phyloP scores from a whole-genome alignment of 306 rosid genomes.

The Cucumis melo region DNA sequence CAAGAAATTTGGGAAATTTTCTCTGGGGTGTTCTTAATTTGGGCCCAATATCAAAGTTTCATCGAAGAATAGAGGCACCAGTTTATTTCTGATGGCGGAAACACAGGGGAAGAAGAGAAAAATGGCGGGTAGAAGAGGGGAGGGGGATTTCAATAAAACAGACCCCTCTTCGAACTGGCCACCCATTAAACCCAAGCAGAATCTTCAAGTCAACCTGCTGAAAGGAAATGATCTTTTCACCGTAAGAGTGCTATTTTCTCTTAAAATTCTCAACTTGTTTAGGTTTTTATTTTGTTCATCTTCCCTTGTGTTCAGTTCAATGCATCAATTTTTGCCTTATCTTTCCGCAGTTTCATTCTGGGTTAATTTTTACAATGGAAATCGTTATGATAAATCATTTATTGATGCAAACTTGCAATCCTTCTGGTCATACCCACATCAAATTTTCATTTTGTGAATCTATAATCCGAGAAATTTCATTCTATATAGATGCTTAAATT shows the following conservation, averaged over 20 bases:
- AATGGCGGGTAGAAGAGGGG: slow-evolving; percentile 51
- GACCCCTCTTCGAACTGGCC: slow-evolving; percentile 46
- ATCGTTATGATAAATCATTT: not conserved
- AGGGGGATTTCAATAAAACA: slow-evolving; percentile 14
- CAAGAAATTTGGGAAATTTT: not conserved
- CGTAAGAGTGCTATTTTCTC: slow-evolving; percentile 26
- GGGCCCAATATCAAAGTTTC: not conserved
- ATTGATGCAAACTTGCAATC: not conserved
- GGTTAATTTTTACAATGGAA: not conserved
- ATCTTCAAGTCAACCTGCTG: slow-evolving; percentile 39
- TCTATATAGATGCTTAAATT: not conserved
- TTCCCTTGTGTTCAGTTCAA: not conserved
- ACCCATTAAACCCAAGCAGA: slow-evolving; percentile 48
- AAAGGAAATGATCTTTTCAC: slow-evolving; percentile 67
- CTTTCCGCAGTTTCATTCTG: not conserved
- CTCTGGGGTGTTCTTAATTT: not conserved
- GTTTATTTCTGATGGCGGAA: slow-evolving; percentile 17
- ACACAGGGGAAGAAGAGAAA: slow-evolving; percentile 31
- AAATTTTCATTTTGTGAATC: not conserved
- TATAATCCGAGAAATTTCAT: not conserved
- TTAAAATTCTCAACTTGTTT: not conserved
- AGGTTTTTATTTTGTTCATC: not conserved
- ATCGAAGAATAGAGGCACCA: not conserved
- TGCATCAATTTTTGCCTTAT: not conserved
- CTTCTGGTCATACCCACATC: not conserved